These are phyloP conservation scores for Nitzschia inconspicua DNA, from an alignment of 108 stramenopile genomes.

Conservation along the genomic window DNA sequence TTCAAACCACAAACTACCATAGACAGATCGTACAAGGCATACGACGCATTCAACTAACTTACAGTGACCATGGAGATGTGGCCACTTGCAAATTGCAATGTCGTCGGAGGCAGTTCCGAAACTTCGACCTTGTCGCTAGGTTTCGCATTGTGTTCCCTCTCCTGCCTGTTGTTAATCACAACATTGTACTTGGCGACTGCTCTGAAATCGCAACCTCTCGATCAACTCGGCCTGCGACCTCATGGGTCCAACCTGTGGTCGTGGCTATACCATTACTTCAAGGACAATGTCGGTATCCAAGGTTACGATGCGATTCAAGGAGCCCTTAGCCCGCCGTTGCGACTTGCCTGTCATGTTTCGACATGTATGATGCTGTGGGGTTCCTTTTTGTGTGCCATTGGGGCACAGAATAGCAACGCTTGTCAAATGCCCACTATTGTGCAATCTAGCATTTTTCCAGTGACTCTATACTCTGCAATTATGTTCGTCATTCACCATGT, in stretches of 20 bases:
- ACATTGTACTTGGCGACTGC: slow-evolving; percentile 18
- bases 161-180: not conserved
- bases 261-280: slow-evolving; percentile 17
- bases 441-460: not conserved
- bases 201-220: not conserved
- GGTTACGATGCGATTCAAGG: slow-evolving; percentile 77
- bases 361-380: slow-evolving; percentile 27
- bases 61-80: no score
- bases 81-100: no score
- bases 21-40: no score
- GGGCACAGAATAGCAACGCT: slow-evolving; percentile 10
- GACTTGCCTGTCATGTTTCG: slow-evolving; percentile 33
- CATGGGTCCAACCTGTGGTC: slow-evolving; percentile 18
- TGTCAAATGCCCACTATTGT: not conserved
- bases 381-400: not conserved
- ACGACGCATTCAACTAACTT: no score
- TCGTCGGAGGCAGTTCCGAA: no score
- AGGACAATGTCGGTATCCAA: slow-evolving; percentile 29
- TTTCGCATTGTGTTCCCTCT: no score
- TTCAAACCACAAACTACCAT: no score
- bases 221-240: slow-evolving; percentile 23
- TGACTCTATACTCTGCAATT: slow-evolving; percentile 6
- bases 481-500: slow-evolving; percentile 24
- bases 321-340: slow-evolving; percentile 54
- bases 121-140: no score